These are phyloP conservation scores for Russula compacta DNA, from an alignment of 768 basidiomycete species.

Conservation along the genomic window DNA sequence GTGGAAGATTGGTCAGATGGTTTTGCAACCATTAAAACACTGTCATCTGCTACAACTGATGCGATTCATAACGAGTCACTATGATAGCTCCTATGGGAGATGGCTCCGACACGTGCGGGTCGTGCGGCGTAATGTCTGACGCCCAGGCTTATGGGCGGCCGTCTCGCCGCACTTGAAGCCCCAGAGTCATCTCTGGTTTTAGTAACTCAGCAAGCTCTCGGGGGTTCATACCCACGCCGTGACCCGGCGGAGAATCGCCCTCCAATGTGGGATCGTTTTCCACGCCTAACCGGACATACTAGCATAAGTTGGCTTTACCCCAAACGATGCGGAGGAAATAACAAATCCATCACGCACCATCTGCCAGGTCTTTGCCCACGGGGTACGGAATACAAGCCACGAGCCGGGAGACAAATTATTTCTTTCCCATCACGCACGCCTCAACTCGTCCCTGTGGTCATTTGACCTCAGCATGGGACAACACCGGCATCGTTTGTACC, in stretches of 20 bases:
- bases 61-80: neutral
- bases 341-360: neutral
- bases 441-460: slow-evolving; percentile 4
- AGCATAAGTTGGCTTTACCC: neutral
- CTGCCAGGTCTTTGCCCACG: slow-evolving; percentile 2
- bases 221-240: neutral
- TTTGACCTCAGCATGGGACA: slow-evolving; percentile 8
- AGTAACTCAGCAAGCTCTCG: neutral
- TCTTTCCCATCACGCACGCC: neutral
- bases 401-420: neutral
- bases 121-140: neutral
- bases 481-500: neutral
- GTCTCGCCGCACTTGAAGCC: neutral
- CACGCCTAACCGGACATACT: neutral
- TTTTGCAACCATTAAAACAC: neutral
- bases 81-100: slow-evolving; percentile 1
- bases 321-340: neutral
- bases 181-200: neutral
- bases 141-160: neutral
- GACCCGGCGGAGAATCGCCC: neutral
- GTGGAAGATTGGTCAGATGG: slow-evolving; percentile 2
- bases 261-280: neutral
- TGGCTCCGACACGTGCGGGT: neutral
- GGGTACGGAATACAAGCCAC: neutral
- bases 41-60: neutral